A percentile compares a stretch with the other conserved stretches of the same genome.
phyloP scores from a whole-genome alignment of 176 grass and related monocot genomes.

The Puya raimondii region DNA sequence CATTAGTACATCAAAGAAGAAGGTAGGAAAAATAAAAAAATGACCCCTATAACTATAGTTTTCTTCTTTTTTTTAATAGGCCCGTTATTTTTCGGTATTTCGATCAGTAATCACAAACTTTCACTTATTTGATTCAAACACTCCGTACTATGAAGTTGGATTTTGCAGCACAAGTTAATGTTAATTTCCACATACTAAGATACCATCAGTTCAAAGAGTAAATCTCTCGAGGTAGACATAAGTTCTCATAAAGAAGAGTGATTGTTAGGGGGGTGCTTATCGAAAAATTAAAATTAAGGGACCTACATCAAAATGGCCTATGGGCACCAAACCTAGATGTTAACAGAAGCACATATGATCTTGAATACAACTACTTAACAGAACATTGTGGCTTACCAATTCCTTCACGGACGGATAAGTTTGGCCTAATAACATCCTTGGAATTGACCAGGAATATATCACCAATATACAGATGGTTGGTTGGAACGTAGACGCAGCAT shows the following conservation, averaged over 20 bases:
- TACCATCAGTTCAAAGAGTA: no score
- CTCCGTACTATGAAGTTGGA: no score
- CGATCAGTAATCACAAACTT: no score
- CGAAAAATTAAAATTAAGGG: not conserved
- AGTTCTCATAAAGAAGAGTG: not conserved
- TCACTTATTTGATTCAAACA: no score
- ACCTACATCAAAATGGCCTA: not conserved
- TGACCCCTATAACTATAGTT: no score
- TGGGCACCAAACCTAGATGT: not conserved
- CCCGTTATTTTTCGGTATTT: no score
- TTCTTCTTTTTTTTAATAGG: no score
- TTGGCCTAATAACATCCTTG: slow-evolving; percentile 54
- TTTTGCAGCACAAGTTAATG: not conserved
- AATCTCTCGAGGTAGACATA: no score
- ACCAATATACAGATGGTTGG: slow-evolving; percentile 68
- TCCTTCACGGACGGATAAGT: slow-evolving; percentile 62
- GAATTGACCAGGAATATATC: slow-evolving; percentile 55
- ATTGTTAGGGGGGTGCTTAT: not conserved
- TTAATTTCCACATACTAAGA: not conserved
- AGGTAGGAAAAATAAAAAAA: no score
- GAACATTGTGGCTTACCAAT: slow-evolving; percentile 32
- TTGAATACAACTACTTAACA: not conserved
- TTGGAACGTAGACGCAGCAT: slow-evolving; percentile 56
- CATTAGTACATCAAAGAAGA: no score
- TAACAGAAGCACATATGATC: no score